Evolutionary conservation across 768 basidiomycete genomes (phyloP), one percentile per base, ranked within the genome.

Genomic region (Mycena belliarum): DNA sequence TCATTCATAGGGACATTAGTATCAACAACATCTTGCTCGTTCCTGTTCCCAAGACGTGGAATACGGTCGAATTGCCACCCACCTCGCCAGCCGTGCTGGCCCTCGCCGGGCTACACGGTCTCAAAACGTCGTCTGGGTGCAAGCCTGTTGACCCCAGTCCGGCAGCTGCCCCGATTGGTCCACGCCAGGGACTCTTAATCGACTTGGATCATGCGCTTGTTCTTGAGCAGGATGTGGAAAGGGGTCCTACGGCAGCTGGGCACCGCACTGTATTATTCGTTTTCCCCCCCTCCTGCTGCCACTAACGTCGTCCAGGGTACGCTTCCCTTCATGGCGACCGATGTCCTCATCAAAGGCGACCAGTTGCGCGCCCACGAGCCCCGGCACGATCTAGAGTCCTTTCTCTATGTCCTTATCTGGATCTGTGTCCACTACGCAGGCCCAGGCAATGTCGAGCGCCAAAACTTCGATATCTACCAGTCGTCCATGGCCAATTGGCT

Each of bases 351-450:
- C 24, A 15, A 49, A 24, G 55, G 55, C n/a, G 49, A 25, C 1
- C 16, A 26, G 9, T 16, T 35, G 8, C n/a, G 23, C 24, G 32
- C 16, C 2, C 55, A 57, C 23, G 44, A 57, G 28, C 56, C 56
- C 10, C 23, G 15, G 4, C 56, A 57, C 33, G 56, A 57, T 16
- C 44, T 57, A 6, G 56, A 57, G 38, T 57, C 56, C 3, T 15
- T 57, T 8, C 44, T 57, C 20, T 52, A 57, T n/a, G 56, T 57
- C 1, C 44, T 57, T 4, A 41, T 57, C 44, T 57, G 56, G 56
- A 35, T 57, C 29, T 52, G 49, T 12, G 4, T 41, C 3, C 57
- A 58, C 24, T 52, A 58, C 15, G 50, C 49, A 1, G 57, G 57
- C 6, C 57, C 57, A 2, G 10, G 23, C 8, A 20, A 41, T n/a